A percentile compares a stretch with the other conserved stretches of the same genome.
phyloP scores from a whole-genome alignment of 106 monocot genomes.

The Agapanthus africanus region DNA sequence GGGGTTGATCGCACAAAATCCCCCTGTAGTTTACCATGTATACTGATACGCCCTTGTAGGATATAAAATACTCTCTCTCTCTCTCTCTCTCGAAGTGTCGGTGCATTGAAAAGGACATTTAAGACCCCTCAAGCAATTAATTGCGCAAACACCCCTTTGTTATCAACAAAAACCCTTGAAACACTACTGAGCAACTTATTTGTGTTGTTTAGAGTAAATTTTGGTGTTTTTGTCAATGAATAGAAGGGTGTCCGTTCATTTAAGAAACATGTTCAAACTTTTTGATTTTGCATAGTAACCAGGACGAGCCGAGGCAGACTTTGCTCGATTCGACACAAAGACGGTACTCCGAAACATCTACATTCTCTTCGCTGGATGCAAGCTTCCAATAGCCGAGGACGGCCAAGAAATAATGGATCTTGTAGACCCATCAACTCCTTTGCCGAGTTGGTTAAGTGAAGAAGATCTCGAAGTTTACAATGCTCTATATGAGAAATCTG shows the following conservation, averaged over 20 bases:
- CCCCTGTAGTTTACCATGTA: too few relatives aligned
- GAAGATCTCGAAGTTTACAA: conserved; percentile 25
- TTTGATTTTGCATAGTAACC: conserved; percentile 13
- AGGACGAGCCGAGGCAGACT: conserved; percentile 29
- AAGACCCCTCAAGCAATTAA: too few relatives aligned
- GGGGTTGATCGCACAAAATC: too few relatives aligned
- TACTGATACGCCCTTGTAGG: too few relatives aligned
- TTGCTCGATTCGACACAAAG: conserved; percentile 20
- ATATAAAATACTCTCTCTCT: too few relatives aligned
- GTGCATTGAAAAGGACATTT: neutral
- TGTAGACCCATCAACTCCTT: conserved; percentile 23
- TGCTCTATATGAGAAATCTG: conserved; percentile 26
- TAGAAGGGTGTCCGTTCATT: too few relatives aligned
- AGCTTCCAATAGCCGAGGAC: conserved; percentile 25
- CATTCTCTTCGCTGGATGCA: conserved; percentile 26
- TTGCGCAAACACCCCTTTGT: too few relatives aligned
- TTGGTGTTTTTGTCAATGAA: too few relatives aligned
- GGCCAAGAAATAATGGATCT: conserved; percentile 39
- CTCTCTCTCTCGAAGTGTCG: too few relatives aligned
- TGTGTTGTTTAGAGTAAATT: too few relatives aligned
- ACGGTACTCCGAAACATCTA: conserved; percentile 29
- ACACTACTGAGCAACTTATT: neutral
- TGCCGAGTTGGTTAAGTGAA: conserved; percentile 35
- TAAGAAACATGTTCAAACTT: too few relatives aligned
- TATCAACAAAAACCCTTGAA: too few relatives aligned